Conservation (phyloP, 495 filamentous ascomycete genomes). For the Chaetomidium leptoderma region DNA sequence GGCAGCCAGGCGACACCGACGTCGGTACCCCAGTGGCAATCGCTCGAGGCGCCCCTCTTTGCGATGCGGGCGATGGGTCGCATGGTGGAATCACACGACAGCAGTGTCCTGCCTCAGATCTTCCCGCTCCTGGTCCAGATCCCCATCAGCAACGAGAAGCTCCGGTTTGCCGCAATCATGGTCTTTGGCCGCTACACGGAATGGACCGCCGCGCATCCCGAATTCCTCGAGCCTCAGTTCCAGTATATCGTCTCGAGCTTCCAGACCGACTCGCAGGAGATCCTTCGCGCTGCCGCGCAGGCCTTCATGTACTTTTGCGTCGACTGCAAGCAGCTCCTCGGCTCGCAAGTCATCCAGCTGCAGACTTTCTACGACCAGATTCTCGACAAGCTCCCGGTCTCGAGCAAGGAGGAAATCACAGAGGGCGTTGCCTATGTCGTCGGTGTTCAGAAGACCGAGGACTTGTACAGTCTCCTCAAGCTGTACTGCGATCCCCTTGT, state of each 20-base stretch:
- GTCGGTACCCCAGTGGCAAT: slow-evolving; percentile 95
- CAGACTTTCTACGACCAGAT: slow-evolving; percentile 89
- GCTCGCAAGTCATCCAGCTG: slow-evolving; percentile 71
- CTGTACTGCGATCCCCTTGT: slow-evolving; percentile 93
- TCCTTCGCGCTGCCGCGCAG: slow-evolving; percentile 84
- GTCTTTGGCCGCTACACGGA: slow-evolving; percentile 93
- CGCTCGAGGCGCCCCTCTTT: slow-evolving; percentile 91
- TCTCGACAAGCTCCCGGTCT: slow-evolving; percentile 72
- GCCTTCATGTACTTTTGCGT: slow-evolving; percentile 95
- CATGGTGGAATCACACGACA: slow-evolving; percentile 89
- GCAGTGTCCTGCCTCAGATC: slow-evolving; percentile 76
- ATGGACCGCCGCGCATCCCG: slow-evolving; percentile 92
- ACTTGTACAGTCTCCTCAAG: slow-evolving; percentile 79
- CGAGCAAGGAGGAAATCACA: slow-evolving; percentile 91
- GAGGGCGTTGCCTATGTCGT: slow-evolving; percentile 91
- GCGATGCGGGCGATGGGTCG: slow-evolving; percentile 94
- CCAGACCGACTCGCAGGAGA: slow-evolving; percentile 75
- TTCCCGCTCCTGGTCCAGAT: slow-evolving; percentile 92
- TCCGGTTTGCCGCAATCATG: slow-evolving; percentile 96
- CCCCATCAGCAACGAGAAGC: slow-evolving; percentile 91
- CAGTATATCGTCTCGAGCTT: slow-evolving; percentile 93
- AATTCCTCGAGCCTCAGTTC: slow-evolving; percentile 85
- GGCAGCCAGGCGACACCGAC: slow-evolving; percentile 64
- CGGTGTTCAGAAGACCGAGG: slow-evolving; percentile 72
- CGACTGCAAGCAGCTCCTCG: slow-evolving; percentile 83